Base-by-base conservation (phyloP, 2,329 filamentous ascomycete species). In the Claviceps monticola region DNA sequence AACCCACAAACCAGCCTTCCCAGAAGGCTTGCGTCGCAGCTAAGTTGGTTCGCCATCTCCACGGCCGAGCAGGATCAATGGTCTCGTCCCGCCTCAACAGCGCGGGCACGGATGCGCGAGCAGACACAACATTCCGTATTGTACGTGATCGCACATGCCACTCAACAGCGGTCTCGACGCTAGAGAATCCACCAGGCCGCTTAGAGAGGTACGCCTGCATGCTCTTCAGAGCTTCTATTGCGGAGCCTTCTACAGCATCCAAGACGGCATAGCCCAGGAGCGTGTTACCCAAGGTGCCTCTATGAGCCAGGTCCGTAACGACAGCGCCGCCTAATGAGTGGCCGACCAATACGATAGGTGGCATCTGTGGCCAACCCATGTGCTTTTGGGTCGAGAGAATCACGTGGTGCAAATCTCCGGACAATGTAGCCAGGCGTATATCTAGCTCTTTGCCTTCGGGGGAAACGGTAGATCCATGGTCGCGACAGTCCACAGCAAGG, bases 211-310 rank as follows among this genome's bases (percentile, higher is more conserved):
- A 96, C 3, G 83, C 85, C 58, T 93, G 85, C 93, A 98, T 98
- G 66, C 86, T 90, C 66, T 89, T 83, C 50, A 98, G 74, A 2
- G 93, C 91, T 65, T 97, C 93, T 67, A 98, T 91, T 37, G 93
- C 93, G 0, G 88, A 95, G 11, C 93, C 87, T 68, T 98, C 93
- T 29, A 98, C 93, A 4, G 98, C 88, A 67, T 98, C 93, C 16
- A 98, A 74, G 7, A 97, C 90, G 3, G 83, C 87, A 67, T 91
- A 95, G 19, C 88, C 93, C 16, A 97, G 72, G 1, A 97, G 66
- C 26, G 82, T 76, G 39, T 70, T 66, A 1, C 84, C 86, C 38
- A 95, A 70, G 41, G 74, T 70, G 1, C 80, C 80, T 17, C 75
- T 75, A 61, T 78, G 81, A 13, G 90, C 89, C 52, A 94, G 74